A percentile compares a stretch with the other conserved stretches of the same genome.
These are phyloP conservation scores for Saccharomycopsis amapae DNA, from an alignment of 805 yeast species.

Conservation along the genomic window DNA sequence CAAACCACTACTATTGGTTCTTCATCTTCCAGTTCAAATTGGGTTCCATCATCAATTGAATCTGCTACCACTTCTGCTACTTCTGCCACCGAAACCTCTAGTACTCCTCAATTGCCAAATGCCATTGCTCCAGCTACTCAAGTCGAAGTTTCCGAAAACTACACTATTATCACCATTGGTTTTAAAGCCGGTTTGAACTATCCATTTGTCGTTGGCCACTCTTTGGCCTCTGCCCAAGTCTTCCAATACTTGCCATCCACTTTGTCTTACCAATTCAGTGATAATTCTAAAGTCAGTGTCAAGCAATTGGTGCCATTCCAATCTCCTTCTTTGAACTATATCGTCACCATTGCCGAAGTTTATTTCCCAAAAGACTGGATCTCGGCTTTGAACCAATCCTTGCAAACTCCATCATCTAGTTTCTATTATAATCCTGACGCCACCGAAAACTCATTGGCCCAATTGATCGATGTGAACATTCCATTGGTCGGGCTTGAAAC, in stretches of 20 bases:
- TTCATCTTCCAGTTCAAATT: slow-evolving; percentile 9
- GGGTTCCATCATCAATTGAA: slow-evolving; percentile 20
- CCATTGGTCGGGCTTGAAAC: slow-evolving; percentile 43
- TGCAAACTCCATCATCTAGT: slow-evolving; percentile 36
- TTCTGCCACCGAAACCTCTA: slow-evolving; percentile 20
- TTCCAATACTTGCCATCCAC: slow-evolving; percentile 76
- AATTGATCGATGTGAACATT: slow-evolving; percentile 64
- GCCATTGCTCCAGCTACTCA: slow-evolving; percentile 60
- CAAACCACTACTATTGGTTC: background rate
- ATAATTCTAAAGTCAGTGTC: slow-evolving; percentile 44
- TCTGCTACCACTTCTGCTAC: slow-evolving; percentile 1
- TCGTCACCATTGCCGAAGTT: slow-evolving; percentile 83
- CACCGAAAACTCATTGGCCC: slow-evolving; percentile 50
- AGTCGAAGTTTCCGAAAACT: slow-evolving; percentile 39
- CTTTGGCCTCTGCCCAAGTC: slow-evolving; percentile 75
- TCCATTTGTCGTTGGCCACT: slow-evolving; percentile 68
- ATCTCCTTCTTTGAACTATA: slow-evolving; percentile 48
- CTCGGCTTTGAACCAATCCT: slow-evolving; percentile 23
- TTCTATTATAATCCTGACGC: slow-evolving; percentile 56
- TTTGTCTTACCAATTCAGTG: slow-evolving; percentile 52
- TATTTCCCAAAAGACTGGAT: slow-evolving; percentile 62
- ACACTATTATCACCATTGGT: slow-evolving; percentile 62
- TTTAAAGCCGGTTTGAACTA: slow-evolving; percentile 76
- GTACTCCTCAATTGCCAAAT: slow-evolving; percentile 51
- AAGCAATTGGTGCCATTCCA: slow-evolving; percentile 70